phyloP scores from a whole-genome alignment of 2,329 filamentous ascomycete genomes.

The Scedosporium apiospermum region DNA sequence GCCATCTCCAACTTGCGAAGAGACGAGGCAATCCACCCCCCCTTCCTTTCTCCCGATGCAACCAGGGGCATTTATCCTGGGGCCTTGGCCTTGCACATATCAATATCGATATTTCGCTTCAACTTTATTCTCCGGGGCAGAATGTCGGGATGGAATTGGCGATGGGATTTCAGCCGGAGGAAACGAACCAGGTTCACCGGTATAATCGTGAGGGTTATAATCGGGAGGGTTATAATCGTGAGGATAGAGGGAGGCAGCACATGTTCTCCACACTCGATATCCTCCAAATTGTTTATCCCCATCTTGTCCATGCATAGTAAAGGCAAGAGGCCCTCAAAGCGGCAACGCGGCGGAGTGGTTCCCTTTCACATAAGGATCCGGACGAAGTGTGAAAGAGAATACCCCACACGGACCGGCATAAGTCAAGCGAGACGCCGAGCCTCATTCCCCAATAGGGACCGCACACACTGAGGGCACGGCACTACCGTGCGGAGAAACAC shows the following conservation, averaged over 20 bases:
- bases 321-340: neutral
- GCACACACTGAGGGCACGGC: neutral
- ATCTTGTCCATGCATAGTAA: neutral
- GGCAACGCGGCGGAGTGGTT: neutral
- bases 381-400: neutral
- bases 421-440: neutral
- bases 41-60: conserved; percentile 1
- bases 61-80: neutral
- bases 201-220: neutral
- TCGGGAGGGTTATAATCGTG: neutral
- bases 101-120: neutral
- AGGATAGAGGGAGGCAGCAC: neutral
- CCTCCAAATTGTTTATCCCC: neutral
- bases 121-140: neutral
- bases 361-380: neutral
- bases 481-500: neutral
- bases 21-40: no score
- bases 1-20: neutral
- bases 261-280: neutral
- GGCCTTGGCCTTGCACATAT: neutral
- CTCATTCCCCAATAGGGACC: neutral
- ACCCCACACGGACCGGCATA: neutral
- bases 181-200: neutral
- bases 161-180: neutral
- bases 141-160: neutral